Evolutionary conservation across 805 yeast species (phyloP).

Genomic region (Starmerella bombicola): DNA sequence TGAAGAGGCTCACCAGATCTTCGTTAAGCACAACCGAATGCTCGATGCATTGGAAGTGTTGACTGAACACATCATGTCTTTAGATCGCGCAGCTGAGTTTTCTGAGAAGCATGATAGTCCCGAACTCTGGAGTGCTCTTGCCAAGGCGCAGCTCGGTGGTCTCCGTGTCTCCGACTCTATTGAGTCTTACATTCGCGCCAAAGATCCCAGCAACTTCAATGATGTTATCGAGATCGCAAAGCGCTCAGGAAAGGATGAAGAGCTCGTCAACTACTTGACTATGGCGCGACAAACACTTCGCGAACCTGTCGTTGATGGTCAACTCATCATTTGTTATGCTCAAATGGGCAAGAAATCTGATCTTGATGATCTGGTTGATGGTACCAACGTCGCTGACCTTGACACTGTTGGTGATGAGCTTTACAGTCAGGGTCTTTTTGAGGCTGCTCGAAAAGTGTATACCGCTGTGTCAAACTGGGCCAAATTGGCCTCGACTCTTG

Average conservation of each 20-base stretch:
- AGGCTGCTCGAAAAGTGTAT: conserved; percentile 84
- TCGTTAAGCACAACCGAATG: conserved; percentile 68
- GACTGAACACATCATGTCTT: conserved; percentile 83
- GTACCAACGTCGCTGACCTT: conserved; percentile 85
- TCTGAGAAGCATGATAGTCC: conserved; percentile 81
- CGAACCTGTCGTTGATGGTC: conserved; percentile 88
- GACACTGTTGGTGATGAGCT: conserved; percentile 87
- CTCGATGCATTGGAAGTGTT: conserved; percentile 76
- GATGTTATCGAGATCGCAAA: conserved; percentile 91
- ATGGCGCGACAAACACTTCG: conserved; percentile 89
- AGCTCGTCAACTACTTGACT: conserved; percentile 67
- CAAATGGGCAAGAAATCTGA: conserved; percentile 60
- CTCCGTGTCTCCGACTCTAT: conserved; percentile 84
- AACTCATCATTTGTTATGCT: conserved; percentile 78
- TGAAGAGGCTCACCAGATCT: conserved; percentile 92
- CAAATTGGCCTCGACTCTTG: conserved; percentile 91
- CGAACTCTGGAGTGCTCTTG: conserved; percentile 88
- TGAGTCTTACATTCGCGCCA: conserved; percentile 79
- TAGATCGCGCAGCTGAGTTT: conserved; percentile 86
- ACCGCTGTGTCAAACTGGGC: conserved; percentile 85
- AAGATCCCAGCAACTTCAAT: conserved; percentile 78
- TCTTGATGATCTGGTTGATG: conserved; percentile 69
- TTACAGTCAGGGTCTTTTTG: conserved; percentile 66
- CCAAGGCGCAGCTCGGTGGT: conserved; percentile 91
- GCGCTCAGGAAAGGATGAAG: conserved; percentile 93